These are phyloP conservation scores for Grigorovia transvaalensis DNA, from an alignment of 805 yeast species.

Conservation along the genomic window DNA sequence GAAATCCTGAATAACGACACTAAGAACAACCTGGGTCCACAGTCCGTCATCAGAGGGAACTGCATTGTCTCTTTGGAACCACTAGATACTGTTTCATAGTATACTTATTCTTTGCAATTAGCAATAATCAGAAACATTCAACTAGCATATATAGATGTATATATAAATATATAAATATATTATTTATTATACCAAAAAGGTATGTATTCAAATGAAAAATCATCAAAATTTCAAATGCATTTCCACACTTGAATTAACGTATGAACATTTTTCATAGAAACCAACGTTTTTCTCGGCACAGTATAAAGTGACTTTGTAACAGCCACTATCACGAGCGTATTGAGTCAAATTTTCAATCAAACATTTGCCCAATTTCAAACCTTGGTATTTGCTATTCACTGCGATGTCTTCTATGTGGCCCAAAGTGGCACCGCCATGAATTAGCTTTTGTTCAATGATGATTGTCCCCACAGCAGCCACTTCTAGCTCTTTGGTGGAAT, in stretches of 20 bases:
- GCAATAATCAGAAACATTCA: not conserved
- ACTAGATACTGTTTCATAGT: slow-evolving; percentile 14
- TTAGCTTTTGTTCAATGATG: slow-evolving; percentile 68
- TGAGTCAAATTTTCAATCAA: slow-evolving; percentile 53
- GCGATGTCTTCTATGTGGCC: slow-evolving; percentile 96
- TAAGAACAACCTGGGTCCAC: slow-evolving; percentile 47
- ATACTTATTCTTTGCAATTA: not conserved
- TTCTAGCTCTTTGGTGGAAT: slow-evolving; percentile 29
- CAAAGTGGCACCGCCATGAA: slow-evolving; percentile 74
- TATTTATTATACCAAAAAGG: not conserved
- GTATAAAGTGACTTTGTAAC: slow-evolving; percentile 84
- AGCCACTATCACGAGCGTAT: slow-evolving; percentile 51
- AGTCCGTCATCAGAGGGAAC: slow-evolving; percentile 63
- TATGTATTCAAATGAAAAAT: not conserved
- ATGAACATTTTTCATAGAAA: slow-evolving; percentile 86
- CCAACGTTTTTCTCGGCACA: slow-evolving; percentile 74
- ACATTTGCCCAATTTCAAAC: slow-evolving; percentile 64
- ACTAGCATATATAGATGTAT: not conserved
- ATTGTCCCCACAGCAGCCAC: slow-evolving; percentile 82
- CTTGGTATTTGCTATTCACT: slow-evolving; percentile 65
- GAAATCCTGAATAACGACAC: slow-evolving; percentile 35
- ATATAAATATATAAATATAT: not conserved
- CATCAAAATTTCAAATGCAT: slow-evolving; percentile 35
- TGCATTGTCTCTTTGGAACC: slow-evolving; percentile 65
- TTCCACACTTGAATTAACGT: slow-evolving; percentile 51